Evolutionary conservation across 139 green algal genomes (phyloP), one percentile per base, ranked within the genome.

Genomic region (Eudorina sp.): DNA sequence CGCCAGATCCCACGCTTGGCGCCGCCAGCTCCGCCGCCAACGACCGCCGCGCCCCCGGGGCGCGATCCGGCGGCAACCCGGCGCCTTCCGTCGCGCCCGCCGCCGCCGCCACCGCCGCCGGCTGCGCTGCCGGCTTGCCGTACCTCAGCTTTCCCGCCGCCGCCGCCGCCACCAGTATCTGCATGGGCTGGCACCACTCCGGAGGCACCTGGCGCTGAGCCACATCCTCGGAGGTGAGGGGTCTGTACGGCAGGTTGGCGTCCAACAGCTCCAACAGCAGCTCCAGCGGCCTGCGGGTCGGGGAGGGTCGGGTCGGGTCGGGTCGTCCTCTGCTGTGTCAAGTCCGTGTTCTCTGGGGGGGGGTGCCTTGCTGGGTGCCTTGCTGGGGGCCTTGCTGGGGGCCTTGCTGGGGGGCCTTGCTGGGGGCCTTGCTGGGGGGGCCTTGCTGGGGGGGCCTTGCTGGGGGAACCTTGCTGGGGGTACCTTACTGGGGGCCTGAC

Each of bases 241-340:
- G 58, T 2, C 16, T 45, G 48, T 72, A 72, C 36, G 68, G 36
- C 68, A 82, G 53, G 25, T 34, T 45, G 0, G 83, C 66, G 68
- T 82, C 83, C 38, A 81, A 36, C 27, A 88, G 83, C 83, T 88
- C 83, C 48, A 88, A 68, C 7, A 88, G 83, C 41, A 88, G 83
- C 66, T 88, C 83, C 48, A 88, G 48, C 0, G 83, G 83, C 66
- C 83, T 87, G 60, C 0, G 13, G 78, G 38, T 9, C 19, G 72
- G 72, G 7, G 23, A 19, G 72, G 25, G 45, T n/a, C n/a, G n/a
- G n/a, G n/a, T n/a, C n/a, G n/a, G n/a, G n/a, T n/a, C n/a, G n/a
- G n/a, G n/a, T n/a, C n/a, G n/a, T n/a, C n/a, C n/a, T n/a, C n/a
- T n/a, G n/a, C n/a, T n/a, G n/a, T n/a, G n/a, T n/a, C n/a, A n/a